Evolutionary conservation across 202 grass and related monocot species (phyloP), one percentile per base, ranked within the genome.

Genomic region (Elaeis oleifera): DNA sequence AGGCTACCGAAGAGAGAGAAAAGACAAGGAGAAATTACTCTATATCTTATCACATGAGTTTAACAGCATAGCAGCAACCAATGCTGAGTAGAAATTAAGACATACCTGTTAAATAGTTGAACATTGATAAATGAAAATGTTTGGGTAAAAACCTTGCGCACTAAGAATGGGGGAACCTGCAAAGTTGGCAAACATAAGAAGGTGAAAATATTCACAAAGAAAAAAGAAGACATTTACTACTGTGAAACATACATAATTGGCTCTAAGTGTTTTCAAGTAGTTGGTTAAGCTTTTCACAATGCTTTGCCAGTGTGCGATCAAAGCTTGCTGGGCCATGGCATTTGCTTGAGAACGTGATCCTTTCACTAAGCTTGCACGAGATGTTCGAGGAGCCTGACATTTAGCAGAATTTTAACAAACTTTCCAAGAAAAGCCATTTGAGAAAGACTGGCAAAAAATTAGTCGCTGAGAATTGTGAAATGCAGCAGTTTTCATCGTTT

Each of bases 81-180:
- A 71, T 5, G 49, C 68, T 72, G 17, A 70, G 62, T 36, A 70
- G 28, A 18, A 74, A 58, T 24, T 49, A 76, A 72, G 67, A 59
- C 22, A 29, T 85, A 97, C 92, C 92, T 97, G 65, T 97, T 97
- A 75, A 97, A 97, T 69, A 97, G 62, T 58, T 97, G 92, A 73
- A 97, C 84, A 63, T 97, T 97, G 36, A 97, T 97, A 70, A 97
- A 97, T 48, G 92, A 91, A 79, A 97, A 97, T 50, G 89, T 86
- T 83, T 97, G 92, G 49, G 79, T 90, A 66, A 97, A 89, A 58
- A 97, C 84, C 83, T 97, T 97, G 58, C 92, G 84, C 51, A 91
- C 90, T 60, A 97, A 78, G 69, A 97, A 89, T 72, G 92, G 84
- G 76, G 92, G 92, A 21, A 89, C 88, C 92, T 97, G 74, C 57